phyloP scores from a whole-genome alignment of 2,329 filamentous ascomycete species.

The Alternaria hordeiaustralica region DNA sequence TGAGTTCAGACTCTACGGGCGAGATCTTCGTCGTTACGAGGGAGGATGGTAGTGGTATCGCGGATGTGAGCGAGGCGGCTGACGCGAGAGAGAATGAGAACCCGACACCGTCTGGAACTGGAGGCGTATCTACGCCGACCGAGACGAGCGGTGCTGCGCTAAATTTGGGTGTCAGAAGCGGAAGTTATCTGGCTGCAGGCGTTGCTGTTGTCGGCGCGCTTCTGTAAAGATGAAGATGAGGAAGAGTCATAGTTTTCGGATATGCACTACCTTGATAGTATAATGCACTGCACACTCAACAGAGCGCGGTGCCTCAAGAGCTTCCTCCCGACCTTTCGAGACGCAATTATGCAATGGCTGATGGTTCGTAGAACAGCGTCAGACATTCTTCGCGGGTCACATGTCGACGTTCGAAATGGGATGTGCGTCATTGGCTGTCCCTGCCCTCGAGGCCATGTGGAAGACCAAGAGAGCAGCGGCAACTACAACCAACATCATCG shows the following conservation, averaged over 20 bases:
- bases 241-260: neutral
- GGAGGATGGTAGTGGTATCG: conserved; percentile 39
- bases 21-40: conserved; percentile 65
- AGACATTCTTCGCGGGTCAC: neutral
- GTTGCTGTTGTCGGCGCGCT: conserved; percentile 11
- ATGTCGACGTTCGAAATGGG: neutral
- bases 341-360: neutral
- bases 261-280: neutral
- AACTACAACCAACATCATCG: neutral
- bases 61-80: conserved; percentile 27
- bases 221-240: neutral
- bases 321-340: neutral
- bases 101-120: conserved; percentile 16
- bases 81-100: conserved; percentile 19
- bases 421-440: conserved; percentile 2
- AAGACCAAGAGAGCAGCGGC: neutral
- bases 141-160: neutral
- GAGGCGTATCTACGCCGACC: conserved; percentile 11
- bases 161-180: conserved; percentile 1
- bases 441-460: neutral
- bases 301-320: neutral
- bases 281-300: neutral
- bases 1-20: conserved; percentile 68
- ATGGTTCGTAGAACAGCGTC: neutral
- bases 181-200: conserved; percentile 13